Conservation (phyloP, 257 asterid species). For the Galeopsis tetrahit region DNA sequence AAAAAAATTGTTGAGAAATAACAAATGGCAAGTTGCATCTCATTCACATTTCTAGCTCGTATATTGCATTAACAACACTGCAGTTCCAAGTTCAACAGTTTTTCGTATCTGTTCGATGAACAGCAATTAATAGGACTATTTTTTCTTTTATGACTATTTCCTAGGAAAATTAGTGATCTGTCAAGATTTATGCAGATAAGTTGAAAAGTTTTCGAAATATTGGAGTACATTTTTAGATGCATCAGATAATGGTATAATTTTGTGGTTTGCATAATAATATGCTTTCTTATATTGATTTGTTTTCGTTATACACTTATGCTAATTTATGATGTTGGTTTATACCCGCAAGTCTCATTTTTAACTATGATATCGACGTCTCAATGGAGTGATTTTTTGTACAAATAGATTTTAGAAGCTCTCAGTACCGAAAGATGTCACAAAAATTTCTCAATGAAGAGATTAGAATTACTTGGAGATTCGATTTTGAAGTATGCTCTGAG, state of each 20-base stretch:
- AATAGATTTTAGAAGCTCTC: slow-evolving; percentile 90
- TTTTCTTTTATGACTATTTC: too few species aligned
- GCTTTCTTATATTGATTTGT: too few species aligned
- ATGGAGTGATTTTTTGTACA: too few species aligned
- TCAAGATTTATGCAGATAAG: slow-evolving; percentile 33
- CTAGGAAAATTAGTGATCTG: too few species aligned
- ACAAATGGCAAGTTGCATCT: too few species aligned
- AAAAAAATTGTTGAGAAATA: too few species aligned
- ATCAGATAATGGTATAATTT: not conserved
- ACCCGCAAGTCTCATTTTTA: not conserved
- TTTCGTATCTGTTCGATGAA: too few species aligned
- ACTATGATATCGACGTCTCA: not conserved
- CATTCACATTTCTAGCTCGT: too few species aligned
- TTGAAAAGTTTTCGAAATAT: slow-evolving; percentile 5
- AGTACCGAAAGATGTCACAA: slow-evolving; percentile 81
- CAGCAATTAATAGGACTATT: too few species aligned
- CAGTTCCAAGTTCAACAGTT: too few species aligned
- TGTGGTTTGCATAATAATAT: not conserved
- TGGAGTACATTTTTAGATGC: slow-evolving; percentile 26
- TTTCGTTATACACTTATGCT: too few species aligned
- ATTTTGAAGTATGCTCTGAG: slow-evolving; percentile 78
- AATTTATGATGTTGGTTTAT: not conserved
- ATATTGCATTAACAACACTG: too few species aligned
- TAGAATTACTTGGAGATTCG: slow-evolving; percentile 95
- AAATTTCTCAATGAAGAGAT: slow-evolving; percentile 91